A percentile compares a stretch with the other conserved stretches of the same genome.
Evolutionary conservation across 2,329 filamentous ascomycete species (phyloP).

Genomic region (Sporothrix protearum): DNA sequence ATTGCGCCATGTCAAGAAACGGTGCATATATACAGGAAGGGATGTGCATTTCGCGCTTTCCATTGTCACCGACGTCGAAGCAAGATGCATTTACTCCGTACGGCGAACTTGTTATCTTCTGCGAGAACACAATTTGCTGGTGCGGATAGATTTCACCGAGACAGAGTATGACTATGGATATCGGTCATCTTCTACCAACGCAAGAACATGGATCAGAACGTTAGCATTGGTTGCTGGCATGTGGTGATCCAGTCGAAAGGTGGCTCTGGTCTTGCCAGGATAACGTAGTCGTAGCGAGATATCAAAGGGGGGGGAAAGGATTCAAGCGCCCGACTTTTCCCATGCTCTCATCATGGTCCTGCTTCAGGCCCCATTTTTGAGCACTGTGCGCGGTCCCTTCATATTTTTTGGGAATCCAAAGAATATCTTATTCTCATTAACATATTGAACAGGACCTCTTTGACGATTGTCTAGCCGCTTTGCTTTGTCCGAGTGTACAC

Average conservation of each 20-base stretch:
- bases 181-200: background rate
- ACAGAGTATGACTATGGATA: background rate
- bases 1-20: background rate
- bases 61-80: background rate
- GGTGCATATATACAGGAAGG: background rate
- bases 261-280: background rate
- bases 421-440: background rate
- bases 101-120: background rate
- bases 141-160: background rate
- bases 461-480: background rate
- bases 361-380: background rate
- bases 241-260: background rate
- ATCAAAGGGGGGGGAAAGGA: background rate
- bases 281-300: background rate
- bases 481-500: background rate
- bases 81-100: background rate
- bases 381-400: background rate
- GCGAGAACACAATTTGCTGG: background rate
- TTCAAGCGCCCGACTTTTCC: background rate
- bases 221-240: background rate
- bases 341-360: background rate
- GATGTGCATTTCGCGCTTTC: background rate
- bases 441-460: background rate
- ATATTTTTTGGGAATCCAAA: background rate
- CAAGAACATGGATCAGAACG: no score